A percentile compares a stretch with the other conserved stretches of the same genome.
Conservation (phyloP, 108 stramenopile species). For the Skeletonema potamos region DNA sequence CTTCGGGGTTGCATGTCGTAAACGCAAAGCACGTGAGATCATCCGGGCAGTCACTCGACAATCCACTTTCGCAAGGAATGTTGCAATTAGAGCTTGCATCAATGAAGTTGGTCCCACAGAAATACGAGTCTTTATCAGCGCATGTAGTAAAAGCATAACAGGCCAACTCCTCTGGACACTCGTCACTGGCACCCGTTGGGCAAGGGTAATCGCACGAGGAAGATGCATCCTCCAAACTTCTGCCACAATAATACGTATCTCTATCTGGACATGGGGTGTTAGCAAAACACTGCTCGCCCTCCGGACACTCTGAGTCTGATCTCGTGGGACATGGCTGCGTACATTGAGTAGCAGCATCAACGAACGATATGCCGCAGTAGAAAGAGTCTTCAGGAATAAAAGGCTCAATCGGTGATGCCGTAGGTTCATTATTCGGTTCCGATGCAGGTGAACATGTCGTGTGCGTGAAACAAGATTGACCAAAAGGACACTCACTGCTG, state of each 20-base stretch:
- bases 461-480: constrained; percentile 79
- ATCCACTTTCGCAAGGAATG: constrained; percentile 27
- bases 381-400: constrained; percentile 42
- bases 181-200: constrained; percentile 19
- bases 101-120: constrained; percentile 40
- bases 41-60: constrained; percentile 33
- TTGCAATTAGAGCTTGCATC: constrained; percentile 32
- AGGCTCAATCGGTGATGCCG: constrained; percentile 1
- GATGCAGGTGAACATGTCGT: constrained; percentile 63
- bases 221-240: constrained; percentile 34
- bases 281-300: constrained; percentile 33
- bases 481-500: constrained; percentile 67
- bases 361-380: constrained; percentile 37
- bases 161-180: constrained; percentile 5
- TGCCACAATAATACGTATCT: constrained; percentile 42
- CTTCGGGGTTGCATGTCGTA: constrained; percentile 36
- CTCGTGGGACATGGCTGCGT: constrained; percentile 35
- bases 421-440: background rate
- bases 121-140: constrained; percentile 35
- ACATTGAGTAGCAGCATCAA: constrained; percentile 37
- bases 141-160: background rate
- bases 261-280: constrained; percentile 40
- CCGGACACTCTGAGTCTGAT: constrained; percentile 31
- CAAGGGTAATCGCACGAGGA: constrained; percentile 32
- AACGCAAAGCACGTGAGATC: constrained; percentile 43